These are phyloP conservation scores for Coemansia javaensis DNA, from an alignment of 192 early-diverging fungal genomes.

Conservation along the genomic window DNA sequence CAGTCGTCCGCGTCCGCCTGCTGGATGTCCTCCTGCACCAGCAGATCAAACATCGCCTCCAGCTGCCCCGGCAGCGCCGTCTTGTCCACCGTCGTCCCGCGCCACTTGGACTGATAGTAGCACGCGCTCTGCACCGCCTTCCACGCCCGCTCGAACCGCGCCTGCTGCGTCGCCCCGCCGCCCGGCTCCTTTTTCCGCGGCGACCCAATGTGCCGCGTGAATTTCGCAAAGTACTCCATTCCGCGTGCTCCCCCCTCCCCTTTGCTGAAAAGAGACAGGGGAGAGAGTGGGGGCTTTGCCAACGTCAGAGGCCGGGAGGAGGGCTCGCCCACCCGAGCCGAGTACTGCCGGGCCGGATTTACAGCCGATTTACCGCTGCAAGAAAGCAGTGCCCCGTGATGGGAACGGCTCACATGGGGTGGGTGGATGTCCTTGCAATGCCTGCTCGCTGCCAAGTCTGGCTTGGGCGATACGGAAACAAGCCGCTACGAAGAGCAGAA, in stretches of 20 bases:
- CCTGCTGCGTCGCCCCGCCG: constrained; percentile 58
- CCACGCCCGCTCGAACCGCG: constrained; percentile 71
- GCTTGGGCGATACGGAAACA: no score
- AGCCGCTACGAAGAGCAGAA: no score
- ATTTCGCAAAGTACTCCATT: constrained; percentile 66
- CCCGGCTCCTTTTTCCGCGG: constrained; percentile 59
- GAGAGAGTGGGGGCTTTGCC: background rate
- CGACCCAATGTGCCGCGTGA: constrained; percentile 58
- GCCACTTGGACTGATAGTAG: constrained; percentile 46
- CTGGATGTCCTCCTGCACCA: constrained; percentile 77
- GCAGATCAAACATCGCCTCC: constrained; percentile 77
- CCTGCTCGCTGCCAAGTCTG: no score
- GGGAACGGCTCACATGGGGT: no score
- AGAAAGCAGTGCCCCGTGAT: no score
- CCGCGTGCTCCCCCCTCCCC: background rate
- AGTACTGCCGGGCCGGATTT: no score
- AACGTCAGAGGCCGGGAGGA: no score
- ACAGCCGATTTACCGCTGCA: no score
- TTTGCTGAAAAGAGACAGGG: background rate
- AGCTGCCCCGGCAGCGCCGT: constrained; percentile 75
- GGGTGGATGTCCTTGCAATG: no score
- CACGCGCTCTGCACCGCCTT: constrained; percentile 45
- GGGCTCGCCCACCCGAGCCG: no score
- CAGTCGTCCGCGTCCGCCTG: constrained; percentile 64
- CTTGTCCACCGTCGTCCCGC: constrained; percentile 53